Evolutionary conservation across 2,329 filamentous ascomycete genomes (phyloP).

Genomic region (Pseudogymnoascus pannorum): DNA sequence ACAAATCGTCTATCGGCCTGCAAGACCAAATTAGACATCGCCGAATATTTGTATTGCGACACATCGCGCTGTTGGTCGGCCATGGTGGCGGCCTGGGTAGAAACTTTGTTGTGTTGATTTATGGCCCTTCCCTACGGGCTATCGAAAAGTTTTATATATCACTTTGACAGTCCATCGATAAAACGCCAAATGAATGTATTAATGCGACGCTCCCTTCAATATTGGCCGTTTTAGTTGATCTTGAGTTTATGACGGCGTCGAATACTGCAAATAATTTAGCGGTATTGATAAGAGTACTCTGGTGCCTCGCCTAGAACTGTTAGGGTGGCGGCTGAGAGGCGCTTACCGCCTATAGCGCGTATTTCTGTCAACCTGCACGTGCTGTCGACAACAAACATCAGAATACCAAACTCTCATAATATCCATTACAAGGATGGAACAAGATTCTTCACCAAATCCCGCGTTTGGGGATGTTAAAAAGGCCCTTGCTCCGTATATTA

Average conservation of each 20-base stretch:
- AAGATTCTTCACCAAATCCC: slow-evolving; percentile 26
- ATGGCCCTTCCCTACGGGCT: slow-evolving; percentile 7
- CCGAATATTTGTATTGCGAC: slow-evolving; percentile 97
- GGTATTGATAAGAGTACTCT: slow-evolving; percentile 4
- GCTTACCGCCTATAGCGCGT: slow-evolving; percentile 8
- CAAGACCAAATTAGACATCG: slow-evolving; percentile 99
- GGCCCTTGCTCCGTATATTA: slow-evolving; percentile 45
- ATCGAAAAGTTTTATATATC: slow-evolving; percentile 8
- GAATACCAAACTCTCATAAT: slow-evolving; percentile 11
- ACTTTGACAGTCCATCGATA: slow-evolving; percentile 5
- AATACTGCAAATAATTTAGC: slow-evolving; percentile 10
- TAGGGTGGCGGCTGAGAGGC: slow-evolving; percentile 4
- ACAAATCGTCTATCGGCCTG: slow-evolving; percentile 98
- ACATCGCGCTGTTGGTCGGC: slow-evolving; percentile 72
- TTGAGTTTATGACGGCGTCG: slow-evolving; percentile 5
- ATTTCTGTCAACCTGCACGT: background rate
- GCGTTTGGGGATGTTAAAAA: slow-evolving; percentile 34
- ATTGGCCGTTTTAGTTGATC: slow-evolving; percentile 1
- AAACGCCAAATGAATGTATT: slow-evolving; percentile 10
- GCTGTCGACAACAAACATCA: background rate
- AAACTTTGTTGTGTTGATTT: slow-evolving; percentile 6
- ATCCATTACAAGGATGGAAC: slow-evolving; percentile 18
- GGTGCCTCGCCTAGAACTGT: background rate
- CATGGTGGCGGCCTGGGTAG: slow-evolving; percentile 42
- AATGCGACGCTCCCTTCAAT: slow-evolving; percentile 3